A percentile compares a stretch with the other conserved stretches of the same genome.
Evolutionary conservation across 352 stramenopile genomes (phyloP).

Genomic region (Peronospora belbahrii): DNA sequence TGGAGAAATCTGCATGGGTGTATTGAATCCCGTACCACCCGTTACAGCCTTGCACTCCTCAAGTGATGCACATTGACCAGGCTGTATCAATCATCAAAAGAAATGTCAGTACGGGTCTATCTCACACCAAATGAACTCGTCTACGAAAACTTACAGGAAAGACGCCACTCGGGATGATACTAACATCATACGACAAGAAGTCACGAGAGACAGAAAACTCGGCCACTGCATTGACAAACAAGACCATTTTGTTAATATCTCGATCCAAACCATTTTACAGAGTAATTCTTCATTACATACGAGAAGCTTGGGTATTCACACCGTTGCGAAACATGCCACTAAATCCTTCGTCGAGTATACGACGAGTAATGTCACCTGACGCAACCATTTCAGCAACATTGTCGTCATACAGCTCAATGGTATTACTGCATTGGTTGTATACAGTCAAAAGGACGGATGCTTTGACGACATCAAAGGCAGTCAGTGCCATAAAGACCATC

Average conservation of each 20-base stretch:
- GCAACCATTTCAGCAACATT: slow-evolving; percentile 31
- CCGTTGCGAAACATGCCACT: slow-evolving; percentile 61
- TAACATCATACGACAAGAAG: slow-evolving; percentile 39
- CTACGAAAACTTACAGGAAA: slow-evolving; percentile 27
- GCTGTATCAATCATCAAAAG: slow-evolving; percentile 20
- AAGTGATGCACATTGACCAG: slow-evolving; percentile 35
- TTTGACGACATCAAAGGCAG: slow-evolving; percentile 2
- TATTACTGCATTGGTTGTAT: slow-evolving; percentile 41
- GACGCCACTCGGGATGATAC: slow-evolving; percentile 31
- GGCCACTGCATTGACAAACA: slow-evolving; percentile 26
- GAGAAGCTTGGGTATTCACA: slow-evolving; percentile 32
- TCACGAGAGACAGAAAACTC: slow-evolving; percentile 31
- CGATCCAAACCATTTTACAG: not conserved
- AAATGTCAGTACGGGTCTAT: not conserved
- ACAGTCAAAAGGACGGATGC: slow-evolving; percentile 37
- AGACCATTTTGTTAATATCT: not conserved
- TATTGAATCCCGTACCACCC: slow-evolving; percentile 53
- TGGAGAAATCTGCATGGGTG: slow-evolving; percentile 51
- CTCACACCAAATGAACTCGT: not conserved
- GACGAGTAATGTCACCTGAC: slow-evolving; percentile 24
- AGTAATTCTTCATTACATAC: slow-evolving; percentile 14
- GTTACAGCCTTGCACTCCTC: slow-evolving; percentile 47
- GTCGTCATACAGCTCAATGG: slow-evolving; percentile 57
- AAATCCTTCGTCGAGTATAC: slow-evolving; percentile 33
- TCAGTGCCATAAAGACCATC: not conserved